Evolutionary conservation across 75 land plant species (phyloP), one percentile per base, ranked within the genome.

Genomic region (Cupressus sempervirens): DNA sequence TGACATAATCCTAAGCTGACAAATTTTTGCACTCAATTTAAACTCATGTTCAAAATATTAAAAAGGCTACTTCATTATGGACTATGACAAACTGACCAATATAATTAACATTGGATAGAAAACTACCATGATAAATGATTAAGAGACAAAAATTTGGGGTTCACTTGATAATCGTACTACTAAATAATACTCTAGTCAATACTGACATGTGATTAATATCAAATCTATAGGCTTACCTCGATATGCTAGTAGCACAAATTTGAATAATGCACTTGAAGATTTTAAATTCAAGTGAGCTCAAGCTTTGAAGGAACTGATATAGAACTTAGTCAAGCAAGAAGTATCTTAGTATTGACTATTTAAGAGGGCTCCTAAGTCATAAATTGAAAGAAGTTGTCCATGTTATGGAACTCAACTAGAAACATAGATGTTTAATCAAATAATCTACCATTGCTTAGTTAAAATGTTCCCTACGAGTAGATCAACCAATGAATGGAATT

Each of bases 201-300:
- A 84, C 95, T 73, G 88, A 88, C 50, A 88, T 96, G 90, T 79
- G 86, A 20, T 32, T 90, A 15, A 85, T 90, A 11, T 88, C 92
- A 35, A 94, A 91, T 83, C 82, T 98, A 84, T 95, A 98, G 85
- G 76, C 90, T 34, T 91, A 91, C 67, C 94, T 98, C 7, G 99
- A 98, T 76, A 86, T 77, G 77, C 88, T 94, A 38, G 87, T 97
- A 89, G 83, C 35, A 72, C 35, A 72, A 72, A 13, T 13, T 32
- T 32, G 14, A 72, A 32, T 72, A 11, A 72, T 23, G 14, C 15
- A 10, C 74, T 72, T 32, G 14, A 72, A n/a, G n/a, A n/a, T n/a
- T n/a, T n/a, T n/a, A n/a, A n/a, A 72, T 72, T 72, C 13, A 32
- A 32, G 11, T 32, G 74, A 72, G 74, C 35, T 72, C 30, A 68